Evolutionary conservation across 2,329 filamentous ascomycete genomes (phyloP).

Genomic region (Bimuria novae-zelandiae): DNA sequence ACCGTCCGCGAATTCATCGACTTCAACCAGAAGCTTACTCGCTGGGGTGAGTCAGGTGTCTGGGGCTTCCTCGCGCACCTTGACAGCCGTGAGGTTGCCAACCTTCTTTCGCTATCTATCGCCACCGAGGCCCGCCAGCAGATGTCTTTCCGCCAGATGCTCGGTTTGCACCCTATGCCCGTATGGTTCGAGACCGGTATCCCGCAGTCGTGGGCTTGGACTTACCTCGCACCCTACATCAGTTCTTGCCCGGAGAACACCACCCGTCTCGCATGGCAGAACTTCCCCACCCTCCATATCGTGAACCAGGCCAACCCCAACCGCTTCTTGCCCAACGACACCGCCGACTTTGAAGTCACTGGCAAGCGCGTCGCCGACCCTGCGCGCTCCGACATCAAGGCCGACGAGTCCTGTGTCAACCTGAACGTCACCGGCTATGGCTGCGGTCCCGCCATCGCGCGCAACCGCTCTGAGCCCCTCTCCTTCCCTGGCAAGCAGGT

Average conservation of each 20-base stretch:
- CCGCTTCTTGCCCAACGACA: conserved; percentile 66
- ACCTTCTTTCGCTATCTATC: conserved; percentile 75
- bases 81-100: conserved; percentile 73
- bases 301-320: conserved; percentile 78
- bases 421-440: conserved; percentile 58
- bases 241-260: conserved; percentile 73
- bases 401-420: conserved; percentile 61
- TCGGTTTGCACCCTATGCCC: conserved; percentile 78
- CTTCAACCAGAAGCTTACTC: conserved; percentile 84
- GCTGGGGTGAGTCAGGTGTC: conserved; percentile 77
- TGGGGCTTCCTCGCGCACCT: conserved; percentile 82
- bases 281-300: conserved; percentile 74
- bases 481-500: conserved; percentile 76
- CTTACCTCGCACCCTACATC: conserved; percentile 79
- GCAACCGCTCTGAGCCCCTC: conserved; percentile 72
- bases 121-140: conserved; percentile 81
- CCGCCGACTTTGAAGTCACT: conserved; percentile 66
- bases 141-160: conserved; percentile 82
- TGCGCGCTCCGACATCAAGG: conserved; percentile 52
- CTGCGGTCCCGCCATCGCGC: conserved; percentile 68
- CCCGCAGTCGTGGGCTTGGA: conserved; percentile 85
- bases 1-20: conserved; percentile 79
- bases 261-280: conserved; percentile 81
- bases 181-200: conserved; percentile 81
- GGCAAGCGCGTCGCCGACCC: conserved; percentile 63